These are phyloP conservation scores for Leccinum subtestaceum DNA, from an alignment of 768 basidiomycete species.

Conservation along the genomic window DNA sequence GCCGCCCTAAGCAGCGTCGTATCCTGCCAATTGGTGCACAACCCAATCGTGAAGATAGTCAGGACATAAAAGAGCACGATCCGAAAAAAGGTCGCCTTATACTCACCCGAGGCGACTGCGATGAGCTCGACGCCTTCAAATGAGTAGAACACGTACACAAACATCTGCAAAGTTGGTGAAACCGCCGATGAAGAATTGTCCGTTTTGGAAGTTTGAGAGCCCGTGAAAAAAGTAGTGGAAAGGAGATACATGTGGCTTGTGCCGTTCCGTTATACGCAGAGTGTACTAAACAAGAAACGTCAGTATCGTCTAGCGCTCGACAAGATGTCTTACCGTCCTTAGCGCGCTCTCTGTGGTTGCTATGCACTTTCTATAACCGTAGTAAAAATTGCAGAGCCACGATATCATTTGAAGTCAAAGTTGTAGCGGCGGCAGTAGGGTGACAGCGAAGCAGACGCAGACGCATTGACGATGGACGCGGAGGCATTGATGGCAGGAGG, in stretches of 20 bases:
- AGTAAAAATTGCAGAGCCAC: no score
- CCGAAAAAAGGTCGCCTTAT: slow-evolving; percentile 62
- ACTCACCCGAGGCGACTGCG: no score
- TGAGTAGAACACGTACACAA: no score
- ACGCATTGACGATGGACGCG: no score
- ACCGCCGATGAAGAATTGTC: slow-evolving; percentile 53
- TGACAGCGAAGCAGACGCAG: no score
- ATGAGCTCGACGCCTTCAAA: no score
- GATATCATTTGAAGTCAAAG: no score
- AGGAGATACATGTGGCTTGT: neutral
- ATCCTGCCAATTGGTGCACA: slow-evolving; percentile 62
- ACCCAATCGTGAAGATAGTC: slow-evolving; percentile 61
- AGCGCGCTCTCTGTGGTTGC: neutral
- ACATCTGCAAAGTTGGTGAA: slow-evolving; percentile 41
- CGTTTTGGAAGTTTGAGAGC: slow-evolving; percentile 46
- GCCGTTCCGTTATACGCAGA: neutral
- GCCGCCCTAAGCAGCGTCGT: slow-evolving; percentile 48
- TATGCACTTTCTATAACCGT: neutral
- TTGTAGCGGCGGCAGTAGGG: no score
- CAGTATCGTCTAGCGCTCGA: neutral
- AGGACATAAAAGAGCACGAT: slow-evolving; percentile 65
- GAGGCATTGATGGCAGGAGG: no score
- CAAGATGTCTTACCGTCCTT: neutral
- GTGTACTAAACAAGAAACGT: neutral
- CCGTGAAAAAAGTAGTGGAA: slow-evolving; percentile 35